Evolutionary conservation across 306 rosid genomes (phyloP).

Genomic region (Quercus suber): DNA sequence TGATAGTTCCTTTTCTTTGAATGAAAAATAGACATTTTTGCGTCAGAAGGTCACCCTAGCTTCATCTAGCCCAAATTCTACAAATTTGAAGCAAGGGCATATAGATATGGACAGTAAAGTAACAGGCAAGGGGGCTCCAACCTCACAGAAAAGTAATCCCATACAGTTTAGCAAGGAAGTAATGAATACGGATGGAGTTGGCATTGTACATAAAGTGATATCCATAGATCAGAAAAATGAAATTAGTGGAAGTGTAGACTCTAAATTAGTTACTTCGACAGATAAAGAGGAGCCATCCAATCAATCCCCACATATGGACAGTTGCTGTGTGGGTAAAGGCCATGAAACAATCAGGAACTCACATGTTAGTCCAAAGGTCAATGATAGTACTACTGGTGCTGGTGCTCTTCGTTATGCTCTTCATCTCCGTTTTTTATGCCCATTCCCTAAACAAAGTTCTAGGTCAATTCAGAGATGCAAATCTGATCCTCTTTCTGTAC

Average conservation of each 20-base stretch:
- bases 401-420: slow-evolving; percentile 92
- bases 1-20: slow-evolving; percentile 17
- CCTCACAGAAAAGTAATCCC: slow-evolving; percentile 23
- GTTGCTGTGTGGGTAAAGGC: slow-evolving; percentile 44
- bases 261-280: slow-evolving; percentile 37
- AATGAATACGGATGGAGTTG: slow-evolving; percentile 34
- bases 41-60: slow-evolving; percentile 86
- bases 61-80: slow-evolving; percentile 42
- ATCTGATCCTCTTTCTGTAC: slow-evolving; percentile 34
- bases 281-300: slow-evolving; percentile 38
- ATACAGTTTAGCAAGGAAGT: slow-evolving; percentile 23
- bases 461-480: slow-evolving; percentile 54
- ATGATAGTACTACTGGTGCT: slow-evolving; percentile 45
- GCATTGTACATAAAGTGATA: slow-evolving; percentile 22
- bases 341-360: slow-evolving; percentile 46
- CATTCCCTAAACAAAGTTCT: slow-evolving; percentile 53
- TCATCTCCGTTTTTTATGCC: slow-evolving; percentile 91
- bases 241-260: slow-evolving; percentile 20
- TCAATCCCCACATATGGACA: slow-evolving; percentile 27
- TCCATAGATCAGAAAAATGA: slow-evolving; percentile 34
- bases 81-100: slow-evolving; percentile 41
- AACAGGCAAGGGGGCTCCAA: slow-evolving; percentile 20
- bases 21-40: slow-evolving; percentile 67
- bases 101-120: slow-evolving; percentile 25
- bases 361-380: slow-evolving; percentile 50